Percentiles rank a stretch among this genome's conserved stretches.
Conservation (phyloP, 1,139 yeast species). For the Kurtzmaniella quercitrusa region DNA sequence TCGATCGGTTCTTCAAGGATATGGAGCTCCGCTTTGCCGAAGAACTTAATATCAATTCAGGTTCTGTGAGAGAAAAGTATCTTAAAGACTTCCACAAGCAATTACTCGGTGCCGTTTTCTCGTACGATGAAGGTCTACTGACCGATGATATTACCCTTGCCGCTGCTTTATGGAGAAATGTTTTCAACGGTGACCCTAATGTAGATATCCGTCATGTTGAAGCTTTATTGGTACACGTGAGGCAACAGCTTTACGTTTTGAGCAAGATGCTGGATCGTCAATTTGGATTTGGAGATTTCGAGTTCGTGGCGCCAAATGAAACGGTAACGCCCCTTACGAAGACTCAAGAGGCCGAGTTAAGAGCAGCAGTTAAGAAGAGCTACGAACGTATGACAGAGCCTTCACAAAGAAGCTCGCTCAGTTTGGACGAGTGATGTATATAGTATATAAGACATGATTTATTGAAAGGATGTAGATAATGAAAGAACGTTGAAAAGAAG, state of each 20-base stretch:
- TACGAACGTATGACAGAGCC: constrained; percentile 46
- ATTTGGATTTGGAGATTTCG: constrained; percentile 85
- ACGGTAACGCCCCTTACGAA: constrained; percentile 68
- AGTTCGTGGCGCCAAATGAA: constrained; percentile 81
- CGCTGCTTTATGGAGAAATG: constrained; percentile 85
- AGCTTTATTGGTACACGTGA: constrained; percentile 80
- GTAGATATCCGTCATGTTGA: constrained; percentile 83
- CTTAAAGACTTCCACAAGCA: constrained; percentile 89
- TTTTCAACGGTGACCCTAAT: constrained; percentile 81
- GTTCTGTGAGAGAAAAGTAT: constrained; percentile 78
- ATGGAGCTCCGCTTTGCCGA: constrained; percentile 81
- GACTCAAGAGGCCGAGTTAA: constrained; percentile 51
- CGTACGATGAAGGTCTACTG: constrained; percentile 89
- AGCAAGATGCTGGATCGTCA: constrained; percentile 85
- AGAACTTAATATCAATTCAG: constrained; percentile 82
- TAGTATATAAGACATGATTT: constrained; percentile 4
- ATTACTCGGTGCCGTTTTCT: constrained; percentile 80
- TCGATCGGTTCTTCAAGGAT: constrained; percentile 85
- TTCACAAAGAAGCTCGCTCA: constrained; percentile 58
- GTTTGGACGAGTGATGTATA: constrained; percentile 48
- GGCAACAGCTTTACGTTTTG: constrained; percentile 84
- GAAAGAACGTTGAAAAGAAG: neutral
- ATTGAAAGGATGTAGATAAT: constrained; percentile 2
- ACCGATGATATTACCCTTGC: constrained; percentile 84
- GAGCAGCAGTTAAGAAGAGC: constrained; percentile 36